Conservation (phyloP, 805 yeast species). For the Yamadazyma philogaea region DNA sequence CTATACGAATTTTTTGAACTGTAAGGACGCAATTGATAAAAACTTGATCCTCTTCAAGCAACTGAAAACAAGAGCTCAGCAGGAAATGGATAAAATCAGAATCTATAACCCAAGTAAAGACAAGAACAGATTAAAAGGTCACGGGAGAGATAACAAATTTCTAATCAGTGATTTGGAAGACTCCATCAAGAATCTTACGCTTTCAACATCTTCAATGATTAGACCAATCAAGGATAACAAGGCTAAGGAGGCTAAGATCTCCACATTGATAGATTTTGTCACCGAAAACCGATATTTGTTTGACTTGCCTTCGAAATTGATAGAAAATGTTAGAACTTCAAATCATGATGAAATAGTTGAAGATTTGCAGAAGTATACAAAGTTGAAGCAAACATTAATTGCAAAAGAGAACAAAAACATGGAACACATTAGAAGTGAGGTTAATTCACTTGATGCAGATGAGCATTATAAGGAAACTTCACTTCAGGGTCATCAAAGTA, state of each 20-base stretch:
- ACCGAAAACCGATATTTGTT: slow-evolving; percentile 31
- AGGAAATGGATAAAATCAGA: slow-evolving; percentile 30
- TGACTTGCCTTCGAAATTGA: slow-evolving; percentile 33
- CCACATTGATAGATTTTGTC: slow-evolving; percentile 34
- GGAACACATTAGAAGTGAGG: slow-evolving; percentile 13
- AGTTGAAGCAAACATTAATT: slow-evolving; percentile 9
- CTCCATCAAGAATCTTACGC: slow-evolving; percentile 35
- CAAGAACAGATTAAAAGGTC: slow-evolving; percentile 13
- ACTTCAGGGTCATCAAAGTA: slow-evolving; percentile 11
- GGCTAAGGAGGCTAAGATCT: slow-evolving; percentile 31
- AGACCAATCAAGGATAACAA: slow-evolving; percentile 41
- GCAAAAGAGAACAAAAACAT: slow-evolving; percentile 13
- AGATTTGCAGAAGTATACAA: slow-evolving; percentile 29
- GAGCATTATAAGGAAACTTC: slow-evolving; percentile 16
- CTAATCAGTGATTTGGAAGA: slow-evolving; percentile 36
- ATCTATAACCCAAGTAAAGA: slow-evolving; percentile 35
- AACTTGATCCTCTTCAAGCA: slow-evolving; percentile 31
- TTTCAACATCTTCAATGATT: slow-evolving; percentile 36
- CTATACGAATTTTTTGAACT: slow-evolving; percentile 32
- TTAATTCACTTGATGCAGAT: slow-evolving; percentile 14
- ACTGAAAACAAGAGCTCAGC: slow-evolving; percentile 34
- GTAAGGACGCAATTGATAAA: slow-evolving; percentile 40
- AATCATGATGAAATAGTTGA: slow-evolving; percentile 37
- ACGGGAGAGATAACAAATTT: slow-evolving; percentile 17
- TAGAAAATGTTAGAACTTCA: slow-evolving; percentile 24